Conservation (phyloP, 2,329 filamentous ascomycete genomes). For the Fusarium sp. region DNA sequence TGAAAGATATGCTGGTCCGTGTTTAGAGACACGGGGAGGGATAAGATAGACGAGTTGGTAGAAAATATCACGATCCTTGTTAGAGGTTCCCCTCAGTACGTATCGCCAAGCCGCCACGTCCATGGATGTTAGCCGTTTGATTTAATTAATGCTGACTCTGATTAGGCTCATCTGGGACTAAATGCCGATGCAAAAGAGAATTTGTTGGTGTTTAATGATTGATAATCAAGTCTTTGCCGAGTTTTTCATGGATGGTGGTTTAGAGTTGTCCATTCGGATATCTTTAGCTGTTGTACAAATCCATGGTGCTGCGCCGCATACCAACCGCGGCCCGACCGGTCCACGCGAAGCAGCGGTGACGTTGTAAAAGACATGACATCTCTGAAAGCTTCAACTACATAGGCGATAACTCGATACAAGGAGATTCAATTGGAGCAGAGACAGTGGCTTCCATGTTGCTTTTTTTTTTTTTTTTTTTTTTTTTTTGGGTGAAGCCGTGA, state of each 20-base stretch:
- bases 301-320: constrained; percentile 47
- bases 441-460: neutral
- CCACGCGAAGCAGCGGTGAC: constrained; percentile 50
- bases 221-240: neutral
- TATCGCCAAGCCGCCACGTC: neutral
- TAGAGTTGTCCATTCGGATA: neutral
- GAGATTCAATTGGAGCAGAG: neutral
- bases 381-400: neutral
- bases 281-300: constrained; percentile 49
- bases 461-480: neutral
- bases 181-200: neutral
- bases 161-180: neutral
- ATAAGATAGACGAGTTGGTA: neutral
- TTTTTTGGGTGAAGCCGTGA: neutral
- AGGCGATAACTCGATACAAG: neutral
- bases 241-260: neutral
- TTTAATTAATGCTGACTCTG: neutral
- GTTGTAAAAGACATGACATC: constrained; percentile 45
- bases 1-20: neutral
- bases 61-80: neutral
- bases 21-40: neutral
- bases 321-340: constrained; percentile 51
- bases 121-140: neutral
- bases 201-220: neutral
- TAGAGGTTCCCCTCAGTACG: neutral